phyloP scores from a whole-genome alignment of 164 flowering plant genomes.

The Berberis thunbergii region DNA sequence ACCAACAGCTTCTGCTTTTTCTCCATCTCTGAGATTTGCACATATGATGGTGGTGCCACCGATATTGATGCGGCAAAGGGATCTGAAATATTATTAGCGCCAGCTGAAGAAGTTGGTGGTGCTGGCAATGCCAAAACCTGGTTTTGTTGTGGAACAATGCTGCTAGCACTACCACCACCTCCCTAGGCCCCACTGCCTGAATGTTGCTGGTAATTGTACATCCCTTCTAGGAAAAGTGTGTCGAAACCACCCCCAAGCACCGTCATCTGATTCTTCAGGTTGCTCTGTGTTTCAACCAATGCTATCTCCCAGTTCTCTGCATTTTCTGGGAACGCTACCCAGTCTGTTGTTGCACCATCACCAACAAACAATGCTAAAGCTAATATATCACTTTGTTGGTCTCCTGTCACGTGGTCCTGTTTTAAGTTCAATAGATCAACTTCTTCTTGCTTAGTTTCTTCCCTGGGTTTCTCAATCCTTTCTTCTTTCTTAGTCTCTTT shows the following conservation, averaged over 20 bases:
- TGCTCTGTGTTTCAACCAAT: constrained; percentile 34
- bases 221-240: constrained; percentile 29
- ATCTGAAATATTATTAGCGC: constrained; percentile 17
- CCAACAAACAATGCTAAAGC: constrained; percentile 69
- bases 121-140: constrained; percentile 52
- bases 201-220: constrained; percentile 42
- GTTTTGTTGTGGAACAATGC: constrained; percentile 42
- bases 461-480: constrained; percentile 11
- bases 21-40: constrained; percentile 89
- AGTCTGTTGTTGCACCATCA: constrained; percentile 20
- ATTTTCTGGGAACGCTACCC: constrained; percentile 52
- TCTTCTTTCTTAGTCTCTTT: constrained; percentile 23
- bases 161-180: constrained; percentile 51
- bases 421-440: constrained; percentile 47
- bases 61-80: constrained; percentile 70
- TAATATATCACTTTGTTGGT: constrained; percentile 41
- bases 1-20: constrained; percentile 56
- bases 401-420: constrained; percentile 23
- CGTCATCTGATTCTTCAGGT: constrained; percentile 25
- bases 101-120: constrained; percentile 18
- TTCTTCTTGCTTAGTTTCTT: constrained; percentile 17
- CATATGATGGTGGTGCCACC: constrained; percentile 69
- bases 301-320: constrained; percentile 70
- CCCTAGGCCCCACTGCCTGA: constrained; percentile 5
- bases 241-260: constrained; percentile 37